Conservation (phyloP, 371 early-diverging fungal species). For the Saksenaea vasiformis region DNA sequence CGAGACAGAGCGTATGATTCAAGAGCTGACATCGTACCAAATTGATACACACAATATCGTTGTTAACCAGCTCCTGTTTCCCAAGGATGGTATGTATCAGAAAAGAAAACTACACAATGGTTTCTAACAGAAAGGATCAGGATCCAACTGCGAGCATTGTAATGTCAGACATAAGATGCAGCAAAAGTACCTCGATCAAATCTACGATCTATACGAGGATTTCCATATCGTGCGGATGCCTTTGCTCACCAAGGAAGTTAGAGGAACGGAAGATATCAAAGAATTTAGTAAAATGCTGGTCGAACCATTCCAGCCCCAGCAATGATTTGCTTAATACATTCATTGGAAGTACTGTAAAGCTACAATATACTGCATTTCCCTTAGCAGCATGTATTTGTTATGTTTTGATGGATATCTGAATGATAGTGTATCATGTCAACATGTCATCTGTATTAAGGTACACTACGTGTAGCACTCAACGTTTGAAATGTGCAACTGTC, state of each 20-base stretch:
- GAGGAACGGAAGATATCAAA: conserved; percentile 92
- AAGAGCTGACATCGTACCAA: conserved; percentile 93
- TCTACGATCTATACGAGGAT: conserved; percentile 97
- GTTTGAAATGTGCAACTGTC: no score
- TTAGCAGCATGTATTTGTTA: no score
- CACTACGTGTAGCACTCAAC: no score
- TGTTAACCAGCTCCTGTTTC: conserved; percentile 97
- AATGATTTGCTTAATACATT: background rate
- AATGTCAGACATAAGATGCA: conserved; percentile 96
- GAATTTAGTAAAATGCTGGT: conserved; percentile 91
- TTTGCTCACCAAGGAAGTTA: conserved; percentile 93
- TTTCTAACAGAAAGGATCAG: conserved; percentile 24
- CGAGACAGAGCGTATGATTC: conserved; percentile 99
- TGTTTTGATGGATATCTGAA: no score
- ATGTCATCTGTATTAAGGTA: no score
- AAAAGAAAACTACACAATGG: background rate
- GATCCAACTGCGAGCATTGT: conserved; percentile 95
- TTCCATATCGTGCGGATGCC: conserved; percentile 93
- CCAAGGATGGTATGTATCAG: conserved; percentile 69
- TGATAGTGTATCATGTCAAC: no score
- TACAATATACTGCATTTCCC: background rate
- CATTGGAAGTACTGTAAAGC: background rate
- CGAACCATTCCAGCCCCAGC: conserved; percentile 62
- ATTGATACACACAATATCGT: conserved; percentile 99
- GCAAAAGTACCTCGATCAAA: conserved; percentile 96